Evolutionary conservation across 2,329 filamentous ascomycete species (phyloP), one percentile per base, ranked within the genome.

Genomic region (Pyrenochaeta sp.): DNA sequence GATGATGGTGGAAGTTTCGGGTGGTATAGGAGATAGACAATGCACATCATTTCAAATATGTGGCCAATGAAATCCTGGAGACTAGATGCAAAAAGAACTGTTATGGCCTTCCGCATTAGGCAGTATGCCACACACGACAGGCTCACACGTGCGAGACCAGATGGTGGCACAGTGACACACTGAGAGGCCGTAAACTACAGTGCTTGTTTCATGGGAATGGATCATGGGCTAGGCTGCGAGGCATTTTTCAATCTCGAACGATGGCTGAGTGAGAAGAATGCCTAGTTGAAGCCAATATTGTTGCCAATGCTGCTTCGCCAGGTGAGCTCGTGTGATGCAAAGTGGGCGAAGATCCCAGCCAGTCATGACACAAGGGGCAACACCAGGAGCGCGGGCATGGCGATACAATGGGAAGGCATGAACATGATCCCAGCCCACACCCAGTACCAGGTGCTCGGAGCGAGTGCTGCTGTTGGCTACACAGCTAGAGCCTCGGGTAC

Each of bases 381-480:
- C 31, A 34, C 31, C 6, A 34, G n/a, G n/a, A n/a, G 9, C 30
- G 31, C 13, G 9, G 18, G 19, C 13, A 10, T 10, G 9, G 30
- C 27, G 22, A 21, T 24, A 32, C 6, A 14, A 18, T 14, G 11
- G 27, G 32, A 26, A 31, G n/a, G n/a, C n/a, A n/a, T n/a, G n/a
- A n/a, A n/a, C n/a, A n/a, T n/a, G n/a, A 36, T 21, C 15, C n/a
- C 15, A 31, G 10, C 32, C 36, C 30, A 28, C 31, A 27, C 43
- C 43, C 18, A 10, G 21, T 26, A 31, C 43, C 36, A 41, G 39
- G 31, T 22, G 29, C 14, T 41, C 43, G 43, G 43, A 32, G 26
- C 19, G 26, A 27, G 37, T 32, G 17, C 26, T 36, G 15, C 40
- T 13, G 32, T 35, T 40, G 35, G 35, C 23, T 21, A 30, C n/a